A percentile compares a stretch with the other conserved stretches of the same genome.
phyloP scores from a whole-genome alignment of 2,329 filamentous ascomycete species.

The Sporothrix phasma region DNA sequence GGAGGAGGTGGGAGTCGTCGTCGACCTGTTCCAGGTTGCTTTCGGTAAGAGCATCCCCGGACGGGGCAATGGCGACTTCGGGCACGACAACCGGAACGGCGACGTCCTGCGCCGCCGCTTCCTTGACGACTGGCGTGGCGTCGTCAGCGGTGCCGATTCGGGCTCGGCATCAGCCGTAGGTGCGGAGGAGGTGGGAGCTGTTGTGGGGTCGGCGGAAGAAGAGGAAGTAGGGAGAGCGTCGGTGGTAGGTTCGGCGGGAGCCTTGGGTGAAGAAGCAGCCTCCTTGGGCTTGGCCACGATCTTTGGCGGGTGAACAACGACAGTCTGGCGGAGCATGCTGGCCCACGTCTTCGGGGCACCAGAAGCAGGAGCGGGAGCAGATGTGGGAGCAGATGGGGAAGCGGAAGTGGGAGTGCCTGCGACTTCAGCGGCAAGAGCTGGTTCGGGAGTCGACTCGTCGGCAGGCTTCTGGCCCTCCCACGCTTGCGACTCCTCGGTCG shows the following conservation, averaged over 20 bases:
- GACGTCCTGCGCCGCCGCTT: constrained; percentile 23
- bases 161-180: constrained; percentile 24
- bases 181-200: background rate
- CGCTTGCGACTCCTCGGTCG: constrained; percentile 58
- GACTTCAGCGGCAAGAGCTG: constrained; percentile 19
- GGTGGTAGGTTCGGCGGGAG: constrained; percentile 22
- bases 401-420: constrained; percentile 20
- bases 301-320: constrained; percentile 32
- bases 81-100: constrained; percentile 34
- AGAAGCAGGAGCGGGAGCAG: constrained; percentile 22
- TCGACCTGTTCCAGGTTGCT: constrained; percentile 86
- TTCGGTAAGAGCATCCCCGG: constrained; percentile 78
- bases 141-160: constrained; percentile 25
- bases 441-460: constrained; percentile 28
- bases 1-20: constrained; percentile 66
- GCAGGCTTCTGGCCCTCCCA: constrained; percentile 42
- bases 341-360: constrained; percentile 56
- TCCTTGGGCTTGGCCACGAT: constrained; percentile 17
- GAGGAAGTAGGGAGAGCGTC: constrained; percentile 34
- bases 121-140: constrained; percentile 26
- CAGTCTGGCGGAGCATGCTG: constrained; percentile 58
- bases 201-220: constrained; percentile 12
- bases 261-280: constrained; percentile 28
- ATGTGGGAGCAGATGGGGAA: constrained; percentile 27
- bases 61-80: constrained; percentile 51